Percentiles rank a stretch among this genome's conserved stretches.
Evolutionary conservation across 768 basidiomycete species (phyloP).

Genomic region (Ephemerocybe angulata): DNA sequence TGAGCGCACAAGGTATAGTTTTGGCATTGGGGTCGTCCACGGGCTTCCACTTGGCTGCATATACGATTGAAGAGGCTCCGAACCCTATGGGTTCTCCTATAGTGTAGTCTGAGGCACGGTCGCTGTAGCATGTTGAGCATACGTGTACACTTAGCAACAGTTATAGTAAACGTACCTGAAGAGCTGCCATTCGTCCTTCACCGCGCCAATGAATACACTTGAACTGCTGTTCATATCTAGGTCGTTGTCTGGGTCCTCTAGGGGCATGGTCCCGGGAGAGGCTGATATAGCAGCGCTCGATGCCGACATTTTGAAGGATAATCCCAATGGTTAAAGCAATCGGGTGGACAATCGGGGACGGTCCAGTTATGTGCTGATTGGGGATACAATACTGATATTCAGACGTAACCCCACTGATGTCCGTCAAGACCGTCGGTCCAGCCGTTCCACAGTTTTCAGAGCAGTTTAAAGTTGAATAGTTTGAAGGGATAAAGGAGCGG

Average conservation of each 20-base stretch:
- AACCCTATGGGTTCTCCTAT: constrained; percentile 81
- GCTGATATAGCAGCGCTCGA: constrained; percentile 9
- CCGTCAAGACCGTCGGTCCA: too few species aligned
- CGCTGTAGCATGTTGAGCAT: constrained; percentile 39
- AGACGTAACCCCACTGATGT: neutral
- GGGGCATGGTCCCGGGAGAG: constrained; percentile 11
- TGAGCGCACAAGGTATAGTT: constrained; percentile 70
- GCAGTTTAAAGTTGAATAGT: too few species aligned
- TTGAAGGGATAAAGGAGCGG: too few species aligned
- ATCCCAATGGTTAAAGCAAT: neutral
- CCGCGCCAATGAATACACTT: constrained; percentile 67
- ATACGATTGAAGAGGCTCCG: constrained; percentile 90
- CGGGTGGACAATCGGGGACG: neutral
- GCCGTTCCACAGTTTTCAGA: too few species aligned
- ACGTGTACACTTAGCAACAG: neutral
- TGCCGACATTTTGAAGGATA: too few species aligned
- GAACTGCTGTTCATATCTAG: constrained; percentile 15
- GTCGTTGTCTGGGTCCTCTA: neutral
- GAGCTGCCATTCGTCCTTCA: constrained; percentile 79
- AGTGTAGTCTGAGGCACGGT: constrained; percentile 66
- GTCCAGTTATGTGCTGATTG: neutral
- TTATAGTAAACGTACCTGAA: constrained; percentile 51
- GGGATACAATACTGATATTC: neutral
- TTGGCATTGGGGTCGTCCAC: constrained; percentile 16
- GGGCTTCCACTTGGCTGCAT: constrained; percentile 62